Base-by-base conservation (phyloP, 805 yeast species). In the Lachancea lanzarotensis region DNA sequence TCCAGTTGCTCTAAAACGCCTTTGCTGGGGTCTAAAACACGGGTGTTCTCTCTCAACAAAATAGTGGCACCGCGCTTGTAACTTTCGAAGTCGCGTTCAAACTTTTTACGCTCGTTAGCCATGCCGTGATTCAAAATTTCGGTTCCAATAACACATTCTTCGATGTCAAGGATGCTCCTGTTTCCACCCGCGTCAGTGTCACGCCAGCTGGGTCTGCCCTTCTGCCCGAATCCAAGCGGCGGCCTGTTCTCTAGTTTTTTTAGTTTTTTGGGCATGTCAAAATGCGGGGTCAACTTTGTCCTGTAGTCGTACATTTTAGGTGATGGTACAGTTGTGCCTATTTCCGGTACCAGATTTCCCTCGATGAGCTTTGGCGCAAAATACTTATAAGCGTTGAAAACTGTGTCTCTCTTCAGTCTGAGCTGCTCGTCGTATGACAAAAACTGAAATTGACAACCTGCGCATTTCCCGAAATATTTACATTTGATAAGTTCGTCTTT, bases 251-350 rank as follows among this genome's bases (percentile, higher is more conserved):
- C 61, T 27, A 67, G 56, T 11, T 71, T 68, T 41, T 67, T 67
- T 11, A 60, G 49, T 38, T 65, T 69, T 56, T 79, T 75, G 19
- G 95, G 93, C 32, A 86, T 67, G 56, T 84, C 89, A 65, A 90
- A 93, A 67, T 93, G 98, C 4, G 98, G 98, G 0, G 98, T 93
- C 35, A 93, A 73, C 60, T 93, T 93, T 0, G 98, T 93, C 60
- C 98, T 74, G 66, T 93, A 93, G 31, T 73, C 72, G 60, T 74
- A 84, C 52, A 81, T 74, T 45, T 79, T 67, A 3, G 98, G 98
- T 10, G 95, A 85, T 6, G 81, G 76, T 33, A 82, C 76, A 0
- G 95, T 86, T 1, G 70, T 65, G 1, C 74, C 75, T 30, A 91
- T 69, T 8, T 54, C 69, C 0, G 96, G 96, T 16, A 86, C 60